A percentile compares a stretch with the other conserved stretches of the same genome.
Evolutionary conservation across 305 asterid genomes (phyloP).

Genomic region (Solanum chacoense): DNA sequence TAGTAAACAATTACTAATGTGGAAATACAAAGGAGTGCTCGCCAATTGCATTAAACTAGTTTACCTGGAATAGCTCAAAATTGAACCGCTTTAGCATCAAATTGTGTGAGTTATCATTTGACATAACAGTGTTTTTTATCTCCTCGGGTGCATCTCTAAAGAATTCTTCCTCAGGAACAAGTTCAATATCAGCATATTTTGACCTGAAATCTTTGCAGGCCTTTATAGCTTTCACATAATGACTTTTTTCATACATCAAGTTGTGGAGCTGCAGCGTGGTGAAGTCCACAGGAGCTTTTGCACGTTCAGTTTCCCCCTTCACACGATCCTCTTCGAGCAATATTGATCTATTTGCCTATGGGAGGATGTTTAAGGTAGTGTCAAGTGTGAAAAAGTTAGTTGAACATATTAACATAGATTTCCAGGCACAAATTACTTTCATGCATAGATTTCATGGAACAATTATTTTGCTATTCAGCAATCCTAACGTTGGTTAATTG

Average conservation of each 20-base stretch:
- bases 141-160: conserved; percentile 70
- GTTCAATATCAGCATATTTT: conserved; percentile 62
- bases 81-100: conserved; percentile 93
- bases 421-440: background rate
- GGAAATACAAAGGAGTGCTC: background rate
- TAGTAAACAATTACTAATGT: background rate
- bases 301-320: conserved; percentile 82
- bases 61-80: conserved; percentile 83
- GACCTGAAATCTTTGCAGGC: conserved; percentile 91
- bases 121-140: conserved; percentile 51
- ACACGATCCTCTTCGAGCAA: conserved; percentile 90
- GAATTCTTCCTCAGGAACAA: conserved; percentile 89
- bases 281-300: conserved; percentile 83
- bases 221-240: conserved; percentile 82
- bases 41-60: background rate
- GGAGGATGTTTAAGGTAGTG: background rate
- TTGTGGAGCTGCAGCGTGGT: conserved; percentile 93
- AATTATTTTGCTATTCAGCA: background rate
- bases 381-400: background rate
- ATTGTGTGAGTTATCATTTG: conserved; percentile 63
- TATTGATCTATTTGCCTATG: conserved; percentile 86
- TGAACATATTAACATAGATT: background rate
- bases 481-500: background rate
- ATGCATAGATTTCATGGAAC: background rate
- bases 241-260: conserved; percentile 90